phyloP scores from a whole-genome alignment of 306 rosid species.

The Lathyrus oleraceus region DNA sequence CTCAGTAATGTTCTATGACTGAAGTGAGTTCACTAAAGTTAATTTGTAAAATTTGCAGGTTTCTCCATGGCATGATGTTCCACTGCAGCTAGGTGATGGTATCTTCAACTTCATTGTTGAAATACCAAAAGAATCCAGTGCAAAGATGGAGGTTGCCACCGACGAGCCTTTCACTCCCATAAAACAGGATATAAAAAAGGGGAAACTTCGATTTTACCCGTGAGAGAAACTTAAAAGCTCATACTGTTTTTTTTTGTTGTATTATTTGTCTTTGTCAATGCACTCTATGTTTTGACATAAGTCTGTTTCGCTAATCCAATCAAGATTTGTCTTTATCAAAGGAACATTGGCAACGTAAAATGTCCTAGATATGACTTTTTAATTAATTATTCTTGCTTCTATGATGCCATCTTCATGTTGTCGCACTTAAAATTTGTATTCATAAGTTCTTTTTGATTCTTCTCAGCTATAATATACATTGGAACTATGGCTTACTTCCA shows the following conservation, averaged over 20 bases:
- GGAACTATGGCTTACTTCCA: slow-evolving; percentile 97
- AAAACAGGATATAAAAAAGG: slow-evolving; percentile 92
- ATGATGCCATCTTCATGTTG: too few species aligned
- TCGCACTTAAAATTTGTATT: too few species aligned
- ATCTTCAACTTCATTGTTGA: slow-evolving; percentile 75
- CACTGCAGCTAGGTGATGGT: slow-evolving; percentile 72
- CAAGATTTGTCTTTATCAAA: too few species aligned
- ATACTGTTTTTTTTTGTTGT: slow-evolving; percentile 8
- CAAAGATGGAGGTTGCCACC: slow-evolving; percentile 99
- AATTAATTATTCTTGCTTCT: too few species aligned
- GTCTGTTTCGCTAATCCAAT: too few species aligned
- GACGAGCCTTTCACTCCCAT: slow-evolving; percentile 87
- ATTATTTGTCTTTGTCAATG: slow-evolving; percentile 30
- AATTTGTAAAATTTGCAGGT: slow-evolving; percentile 47
- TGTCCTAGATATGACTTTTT: too few species aligned
- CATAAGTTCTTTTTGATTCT: slow-evolving; percentile 16
- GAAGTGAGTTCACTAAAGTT: neutral
- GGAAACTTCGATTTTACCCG: slow-evolving; percentile 97
- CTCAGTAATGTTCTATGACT: neutral
- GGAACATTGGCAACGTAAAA: too few species aligned
- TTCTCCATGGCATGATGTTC: slow-evolving; percentile 99
- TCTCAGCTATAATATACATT: slow-evolving; percentile 77
- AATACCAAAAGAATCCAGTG: slow-evolving; percentile 94
- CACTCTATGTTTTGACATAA: too few species aligned
- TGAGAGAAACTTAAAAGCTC: slow-evolving; percentile 46